Conservation (phyloP, 768 basidiomycete genomes). For the Termitomyces sp. region DNA sequence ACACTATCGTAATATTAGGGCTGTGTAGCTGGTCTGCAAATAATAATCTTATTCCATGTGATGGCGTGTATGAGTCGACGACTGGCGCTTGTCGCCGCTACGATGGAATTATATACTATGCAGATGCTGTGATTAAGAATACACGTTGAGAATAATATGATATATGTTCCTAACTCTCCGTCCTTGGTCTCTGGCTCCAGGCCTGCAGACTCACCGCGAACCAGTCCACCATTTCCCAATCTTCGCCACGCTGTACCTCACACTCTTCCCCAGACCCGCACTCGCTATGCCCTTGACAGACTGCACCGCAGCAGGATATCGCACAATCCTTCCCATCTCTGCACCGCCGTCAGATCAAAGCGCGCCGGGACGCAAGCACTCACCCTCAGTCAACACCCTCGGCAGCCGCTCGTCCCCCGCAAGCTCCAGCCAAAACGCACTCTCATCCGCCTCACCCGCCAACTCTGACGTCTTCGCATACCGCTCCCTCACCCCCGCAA, state of each 20-base stretch:
- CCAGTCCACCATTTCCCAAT: constrained; percentile 79
- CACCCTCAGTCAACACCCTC: constrained; percentile 49
- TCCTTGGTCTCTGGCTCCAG: constrained; percentile 5
- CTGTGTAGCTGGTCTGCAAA: too few species aligned
- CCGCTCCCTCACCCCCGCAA: constrained; percentile 46
- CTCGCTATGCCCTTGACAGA: constrained; percentile 81
- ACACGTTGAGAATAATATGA: constrained; percentile 6
- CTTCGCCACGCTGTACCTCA: constrained; percentile 72
- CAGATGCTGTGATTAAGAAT: constrained; percentile 5
- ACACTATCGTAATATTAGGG: too few species aligned
- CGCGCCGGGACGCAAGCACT: constrained; percentile 12
- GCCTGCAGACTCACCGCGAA: constrained; percentile 9
- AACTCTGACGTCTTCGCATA: constrained; percentile 34
- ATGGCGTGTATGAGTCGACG: too few species aligned
- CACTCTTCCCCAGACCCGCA: constrained; percentile 75
- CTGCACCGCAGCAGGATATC: constrained; percentile 80
- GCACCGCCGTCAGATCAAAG: background rate
- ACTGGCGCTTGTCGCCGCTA: too few species aligned
- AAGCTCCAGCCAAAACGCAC: constrained; percentile 67
- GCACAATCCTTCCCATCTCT: constrained; percentile 79
- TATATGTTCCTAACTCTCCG: constrained; percentile 6
- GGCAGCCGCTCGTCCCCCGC: constrained; percentile 60
- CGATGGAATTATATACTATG: constrained; percentile 3
- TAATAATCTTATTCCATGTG: too few species aligned
- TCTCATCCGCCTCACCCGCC: constrained; percentile 58